Conservation (phyloP, 176 grass and related monocot genomes). For the Carex pumila region DNA sequence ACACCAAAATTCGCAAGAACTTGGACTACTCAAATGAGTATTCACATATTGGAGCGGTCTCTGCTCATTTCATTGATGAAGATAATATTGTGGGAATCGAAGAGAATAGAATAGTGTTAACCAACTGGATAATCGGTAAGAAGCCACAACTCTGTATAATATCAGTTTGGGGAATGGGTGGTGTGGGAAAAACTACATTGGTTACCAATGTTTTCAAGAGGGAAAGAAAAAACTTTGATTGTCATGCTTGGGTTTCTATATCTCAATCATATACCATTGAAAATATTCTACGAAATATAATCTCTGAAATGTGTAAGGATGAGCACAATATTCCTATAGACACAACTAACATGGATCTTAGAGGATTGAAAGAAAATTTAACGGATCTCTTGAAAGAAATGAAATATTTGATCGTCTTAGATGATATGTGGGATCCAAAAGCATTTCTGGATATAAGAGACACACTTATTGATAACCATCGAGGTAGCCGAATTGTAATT, state of each 20-base stretch:
- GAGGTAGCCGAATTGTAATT: slow-evolving; percentile 33
- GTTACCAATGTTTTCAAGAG: slow-evolving; percentile 34
- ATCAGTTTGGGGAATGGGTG: slow-evolving; percentile 56
- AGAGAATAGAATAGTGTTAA: slow-evolving; percentile 15
- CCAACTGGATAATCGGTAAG: slow-evolving; percentile 4
- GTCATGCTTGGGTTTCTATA: slow-evolving; percentile 19
- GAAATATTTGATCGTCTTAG: slow-evolving; percentile 58
- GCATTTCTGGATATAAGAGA: slow-evolving; percentile 36
- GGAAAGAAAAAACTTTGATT: slow-evolving; percentile 17
- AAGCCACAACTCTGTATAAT: neutral
- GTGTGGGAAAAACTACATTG: slow-evolving; percentile 54
- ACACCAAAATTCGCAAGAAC: neutral
- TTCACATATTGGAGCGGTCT: neutral
- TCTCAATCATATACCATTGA: slow-evolving; percentile 22
- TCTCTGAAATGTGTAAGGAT: slow-evolving; percentile 13
- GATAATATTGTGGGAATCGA: slow-evolving; percentile 41
- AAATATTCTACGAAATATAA: slow-evolving; percentile 23
- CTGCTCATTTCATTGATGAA: slow-evolving; percentile 27
- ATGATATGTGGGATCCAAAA: slow-evolving; percentile 61
- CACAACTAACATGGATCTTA: slow-evolving; percentile 13
- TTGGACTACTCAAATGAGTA: neutral
- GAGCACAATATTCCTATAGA: neutral
- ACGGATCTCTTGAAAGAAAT: neutral
- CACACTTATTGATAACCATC: slow-evolving; percentile 26
- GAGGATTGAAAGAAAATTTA: slow-evolving; percentile 1